These are phyloP conservation scores for Populus nigra DNA, from an alignment of 345 rosid species.

Conservation along the genomic window DNA sequence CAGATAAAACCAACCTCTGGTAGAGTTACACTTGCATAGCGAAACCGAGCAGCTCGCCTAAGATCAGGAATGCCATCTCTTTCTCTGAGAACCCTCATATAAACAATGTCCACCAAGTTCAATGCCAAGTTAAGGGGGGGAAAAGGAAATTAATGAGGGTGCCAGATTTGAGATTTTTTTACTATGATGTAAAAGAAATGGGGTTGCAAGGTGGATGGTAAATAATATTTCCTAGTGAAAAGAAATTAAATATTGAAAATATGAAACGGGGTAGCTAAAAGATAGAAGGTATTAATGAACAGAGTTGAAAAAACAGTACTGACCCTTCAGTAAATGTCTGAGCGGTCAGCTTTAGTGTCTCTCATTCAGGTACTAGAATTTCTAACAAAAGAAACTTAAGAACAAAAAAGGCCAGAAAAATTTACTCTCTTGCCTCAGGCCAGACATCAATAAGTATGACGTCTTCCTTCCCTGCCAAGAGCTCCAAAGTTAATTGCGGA, in stretches of 20 bases:
- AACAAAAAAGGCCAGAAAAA: conserved; percentile 33
- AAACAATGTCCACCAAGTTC: conserved; percentile 17
- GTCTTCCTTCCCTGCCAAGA: conserved; percentile 63
- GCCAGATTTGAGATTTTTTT: background rate
- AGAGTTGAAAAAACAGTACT: conserved; percentile 6
- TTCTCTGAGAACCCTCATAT: conserved; percentile 68
- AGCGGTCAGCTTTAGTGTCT: conserved; percentile 7
- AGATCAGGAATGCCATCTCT: conserved; percentile 93
- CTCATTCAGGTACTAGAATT: conserved; percentile 5
- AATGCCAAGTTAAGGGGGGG: background rate
- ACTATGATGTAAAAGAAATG: background rate
- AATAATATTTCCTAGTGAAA: background rate
- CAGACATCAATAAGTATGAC: conserved; percentile 88
- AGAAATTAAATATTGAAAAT: background rate
- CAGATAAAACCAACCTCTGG: conserved; percentile 69
- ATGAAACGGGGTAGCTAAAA: background rate
- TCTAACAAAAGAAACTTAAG: background rate
- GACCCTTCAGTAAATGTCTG: conserved; percentile 1
- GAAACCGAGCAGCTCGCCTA: conserved; percentile 76
- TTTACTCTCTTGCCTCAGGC: conserved; percentile 81
- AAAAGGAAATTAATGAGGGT: background rate
- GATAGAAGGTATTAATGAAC: conserved; percentile 1
- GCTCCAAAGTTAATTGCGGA: conserved; percentile 64
- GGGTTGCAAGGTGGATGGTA: background rate
- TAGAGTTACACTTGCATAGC: conserved; percentile 65